These are phyloP conservation scores for Metarhizium sp. DNA, from an alignment of 2,329 filamentous ascomycete species.

Conservation along the genomic window DNA sequence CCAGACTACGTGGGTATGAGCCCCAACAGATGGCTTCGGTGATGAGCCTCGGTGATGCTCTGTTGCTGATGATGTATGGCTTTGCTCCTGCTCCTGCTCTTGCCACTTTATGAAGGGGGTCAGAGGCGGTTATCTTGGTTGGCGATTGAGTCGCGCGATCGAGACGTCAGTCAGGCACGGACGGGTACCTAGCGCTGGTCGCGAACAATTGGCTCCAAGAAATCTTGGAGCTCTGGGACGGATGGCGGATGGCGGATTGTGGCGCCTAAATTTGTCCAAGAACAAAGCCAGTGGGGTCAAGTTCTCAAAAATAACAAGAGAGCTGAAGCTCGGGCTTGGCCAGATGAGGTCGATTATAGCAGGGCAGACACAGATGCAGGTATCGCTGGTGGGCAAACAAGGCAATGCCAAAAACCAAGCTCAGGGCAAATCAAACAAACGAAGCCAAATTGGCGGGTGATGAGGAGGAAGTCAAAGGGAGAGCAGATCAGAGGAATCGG, in stretches of 20 bases:
- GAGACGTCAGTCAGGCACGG: slow-evolving; percentile 6
- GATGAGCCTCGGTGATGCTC: not conserved
- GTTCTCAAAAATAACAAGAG: not conserved
- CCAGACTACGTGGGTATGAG: not conserved
- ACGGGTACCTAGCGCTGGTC: slow-evolving; percentile 15
- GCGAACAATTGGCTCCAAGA: slow-evolving; percentile 1
- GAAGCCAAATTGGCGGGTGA: slow-evolving; percentile 6
- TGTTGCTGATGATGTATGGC: not conserved
- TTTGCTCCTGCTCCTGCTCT: not conserved
- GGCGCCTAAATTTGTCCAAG: slow-evolving; percentile 6
- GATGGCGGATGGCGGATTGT: slow-evolving; percentile 9
- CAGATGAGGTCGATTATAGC: not conserved
- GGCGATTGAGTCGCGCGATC: slow-evolving; percentile 4
- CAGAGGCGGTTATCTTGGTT: not conserved
- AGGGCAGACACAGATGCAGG: not conserved
- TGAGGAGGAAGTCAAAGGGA: slow-evolving; percentile 6
- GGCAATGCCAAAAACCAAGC: not conserved
- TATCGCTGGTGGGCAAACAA: not conserved
- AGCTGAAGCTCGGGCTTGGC: not conserved
- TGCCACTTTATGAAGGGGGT: not conserved
- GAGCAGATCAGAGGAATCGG: not conserved
- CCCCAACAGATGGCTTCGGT: not conserved
- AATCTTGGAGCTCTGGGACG: not conserved
- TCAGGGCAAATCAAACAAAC: not conserved
- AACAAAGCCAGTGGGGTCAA: slow-evolving; percentile 1